Evolutionary conservation across 257 asterid genomes (phyloP), one percentile per base, ranked within the genome.

Genomic region (Scutellaria baicalensis): DNA sequence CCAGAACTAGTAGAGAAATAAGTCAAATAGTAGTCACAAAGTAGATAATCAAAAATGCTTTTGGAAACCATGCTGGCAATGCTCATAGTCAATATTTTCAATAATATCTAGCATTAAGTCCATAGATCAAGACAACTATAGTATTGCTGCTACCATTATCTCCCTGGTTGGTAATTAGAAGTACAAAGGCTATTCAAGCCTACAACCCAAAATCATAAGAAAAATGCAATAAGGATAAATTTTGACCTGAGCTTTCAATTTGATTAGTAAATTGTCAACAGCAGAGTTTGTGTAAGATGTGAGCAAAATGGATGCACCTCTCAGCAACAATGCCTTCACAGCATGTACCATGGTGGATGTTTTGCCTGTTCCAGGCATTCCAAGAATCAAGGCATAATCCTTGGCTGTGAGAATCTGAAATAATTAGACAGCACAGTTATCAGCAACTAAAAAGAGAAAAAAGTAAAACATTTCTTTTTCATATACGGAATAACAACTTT

Each of bases 291-390:
- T 93, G 94, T 91, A 89, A 71, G 99, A 91, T 18, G 99, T 93
- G 74, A 91, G 97, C 96, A 93, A 86, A 85, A 93, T 88, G 77
- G 99, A 87, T 86, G 93, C 83, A 77, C 95, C 97, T 88, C 99
- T 88, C 84, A 93, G 77, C 84, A 93, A 81, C 78, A 93, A 81
- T 16, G 97, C 99, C 83, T 89, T 93, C 76, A 93, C 99, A 66
- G 97, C 96, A 81, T 93, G 96, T 66, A 93, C 99, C 99, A 93
- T 82, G 57, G 97, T 87, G 62, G 96, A 86, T 69, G 99, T 93
- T 86, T 93, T 93, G 73, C 99, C 97, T 12, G 99, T 93, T 64
- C 97, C 99, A 75, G 99, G 99, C 99, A 93, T 91, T 70, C 99
- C 99, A 38, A 93, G 89, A 84, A 91, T 88, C 61, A 93, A 96